These are phyloP conservation scores for Macadamia tetraphylla DNA, from an alignment of 164 flowering plant species.

Conservation along the genomic window DNA sequence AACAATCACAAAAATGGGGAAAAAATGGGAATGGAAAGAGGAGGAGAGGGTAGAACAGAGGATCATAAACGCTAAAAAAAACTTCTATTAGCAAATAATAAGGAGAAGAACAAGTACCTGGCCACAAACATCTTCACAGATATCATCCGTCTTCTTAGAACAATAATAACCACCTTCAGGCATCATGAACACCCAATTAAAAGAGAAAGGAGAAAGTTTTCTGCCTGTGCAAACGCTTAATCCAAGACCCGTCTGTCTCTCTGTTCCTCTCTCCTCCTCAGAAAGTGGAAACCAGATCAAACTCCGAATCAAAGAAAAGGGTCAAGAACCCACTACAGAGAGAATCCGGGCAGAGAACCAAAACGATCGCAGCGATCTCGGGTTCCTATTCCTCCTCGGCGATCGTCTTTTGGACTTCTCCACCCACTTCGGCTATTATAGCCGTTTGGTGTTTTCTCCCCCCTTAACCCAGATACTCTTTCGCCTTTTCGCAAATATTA, in stretches of 20 bases:
- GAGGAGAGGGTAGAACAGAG: neutral
- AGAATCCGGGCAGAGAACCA: neutral
- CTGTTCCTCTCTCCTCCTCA: neutral
- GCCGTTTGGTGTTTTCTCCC: neutral
- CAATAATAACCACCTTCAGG: slow-evolving; percentile 47
- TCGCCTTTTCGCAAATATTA: neutral
- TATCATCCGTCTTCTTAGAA: slow-evolving; percentile 78
- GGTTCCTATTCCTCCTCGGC: too few relatives aligned
- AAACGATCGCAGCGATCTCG: neutral
- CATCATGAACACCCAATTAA: slow-evolving; percentile 18
- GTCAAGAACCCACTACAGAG: neutral
- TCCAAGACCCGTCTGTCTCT: neutral
- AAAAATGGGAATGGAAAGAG: neutral
- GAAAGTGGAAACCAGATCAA: neutral
- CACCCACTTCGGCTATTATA: neutral
- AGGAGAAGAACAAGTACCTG: slow-evolving; percentile 37
- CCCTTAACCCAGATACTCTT: neutral
- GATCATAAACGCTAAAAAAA: neutral
- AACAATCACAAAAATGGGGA: neutral
- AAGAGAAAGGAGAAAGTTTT: neutral
- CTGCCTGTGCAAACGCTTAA: neutral
- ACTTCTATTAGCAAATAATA: too few relatives aligned
- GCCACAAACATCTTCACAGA: slow-evolving; percentile 77
- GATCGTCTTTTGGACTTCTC: neutral
- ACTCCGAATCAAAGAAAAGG: neutral